A percentile compares a stretch with the other conserved stretches of the same genome.
phyloP scores from a whole-genome alignment of 192 early-diverging fungal genomes.

The Backusella sp. region DNA sequence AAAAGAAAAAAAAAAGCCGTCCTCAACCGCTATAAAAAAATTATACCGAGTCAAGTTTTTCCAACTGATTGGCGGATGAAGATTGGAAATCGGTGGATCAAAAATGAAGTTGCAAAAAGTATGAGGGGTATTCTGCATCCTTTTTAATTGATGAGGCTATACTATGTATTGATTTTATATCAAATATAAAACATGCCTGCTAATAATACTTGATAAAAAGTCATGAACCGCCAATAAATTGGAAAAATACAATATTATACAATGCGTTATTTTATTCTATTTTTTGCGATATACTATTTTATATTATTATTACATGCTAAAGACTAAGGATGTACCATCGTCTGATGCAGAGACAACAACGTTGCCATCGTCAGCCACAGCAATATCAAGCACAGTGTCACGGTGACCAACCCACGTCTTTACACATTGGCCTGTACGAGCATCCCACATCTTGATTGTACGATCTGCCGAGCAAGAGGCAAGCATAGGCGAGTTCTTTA shows the following conservation, averaged over 20 bases:
- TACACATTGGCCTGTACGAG: conserved; percentile 78
- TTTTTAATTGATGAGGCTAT: too few species aligned
- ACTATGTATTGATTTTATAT: too few species aligned
- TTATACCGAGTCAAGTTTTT: too few species aligned
- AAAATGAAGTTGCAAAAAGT: too few species aligned
- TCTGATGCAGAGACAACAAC: conserved; percentile 80
- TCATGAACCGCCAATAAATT: too few species aligned
- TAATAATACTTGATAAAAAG: too few species aligned
- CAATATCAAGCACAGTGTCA: conserved; percentile 84
- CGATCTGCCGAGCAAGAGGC: conserved; percentile 78
- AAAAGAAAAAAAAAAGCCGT: conserved; percentile 9
- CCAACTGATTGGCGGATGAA: too few species aligned
- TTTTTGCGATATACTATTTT: not conserved
- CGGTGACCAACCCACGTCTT: conserved; percentile 82
- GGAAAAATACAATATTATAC: not conserved
- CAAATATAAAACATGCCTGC: too few species aligned
- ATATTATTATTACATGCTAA: conserved; percentile 37
- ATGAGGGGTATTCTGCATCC: too few species aligned
- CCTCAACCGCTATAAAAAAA: not conserved
- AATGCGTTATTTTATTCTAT: not conserved
- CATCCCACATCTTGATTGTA: conserved; percentile 88
- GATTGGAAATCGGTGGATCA: too few species aligned
- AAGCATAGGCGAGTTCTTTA: conserved; percentile 65
- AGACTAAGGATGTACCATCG: conserved; percentile 78
- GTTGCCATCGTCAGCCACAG: conserved; percentile 65